These are phyloP conservation scores for Sistotremastrum niveocremeum DNA, from an alignment of 768 basidiomycete genomes.

Conservation along the genomic window DNA sequence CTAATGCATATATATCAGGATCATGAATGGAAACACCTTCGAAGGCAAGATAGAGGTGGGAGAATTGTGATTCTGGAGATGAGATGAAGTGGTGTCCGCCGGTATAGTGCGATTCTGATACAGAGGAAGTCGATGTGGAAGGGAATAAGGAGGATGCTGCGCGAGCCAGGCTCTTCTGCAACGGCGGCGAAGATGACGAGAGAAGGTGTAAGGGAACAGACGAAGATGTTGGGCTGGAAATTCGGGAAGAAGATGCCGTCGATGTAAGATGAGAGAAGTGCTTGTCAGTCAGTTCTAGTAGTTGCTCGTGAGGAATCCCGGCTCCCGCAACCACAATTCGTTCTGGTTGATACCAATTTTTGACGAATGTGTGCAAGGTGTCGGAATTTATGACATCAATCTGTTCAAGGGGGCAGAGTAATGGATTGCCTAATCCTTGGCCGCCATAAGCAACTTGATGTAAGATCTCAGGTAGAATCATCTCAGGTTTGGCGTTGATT, in stretches of 20 bases:
- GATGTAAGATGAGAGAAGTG: constrained; percentile 60
- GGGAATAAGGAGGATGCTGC: constrained; percentile 66
- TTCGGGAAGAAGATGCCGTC: constrained; percentile 12
- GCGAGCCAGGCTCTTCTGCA: constrained; percentile 57
- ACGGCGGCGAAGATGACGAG: constrained; percentile 33
- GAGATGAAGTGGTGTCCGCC: constrained; percentile 70
- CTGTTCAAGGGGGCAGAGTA: constrained; percentile 79
- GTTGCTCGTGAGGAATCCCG: constrained; percentile 79
- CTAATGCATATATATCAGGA: constrained; percentile 83
- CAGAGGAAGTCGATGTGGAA: constrained; percentile 9
- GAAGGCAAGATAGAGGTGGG: constrained; percentile 86
- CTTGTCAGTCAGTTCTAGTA: constrained; percentile 76
- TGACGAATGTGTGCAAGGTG: constrained; percentile 49
- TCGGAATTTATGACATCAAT: constrained; percentile 51
- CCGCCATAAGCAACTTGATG: constrained; percentile 75
- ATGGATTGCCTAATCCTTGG: constrained; percentile 75
- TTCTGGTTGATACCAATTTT: constrained; percentile 84
- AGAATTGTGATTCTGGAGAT: constrained; percentile 55
- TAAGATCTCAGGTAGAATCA: constrained; percentile 82
- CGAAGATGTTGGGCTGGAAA: constrained; percentile 17
- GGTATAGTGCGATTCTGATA: constrained; percentile 52
- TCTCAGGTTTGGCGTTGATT: constrained; percentile 77
- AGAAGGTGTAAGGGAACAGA: constrained; percentile 44
- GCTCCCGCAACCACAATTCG: constrained; percentile 92
- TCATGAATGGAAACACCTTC: constrained; percentile 87